These are phyloP conservation scores for Inga laurina DNA, from an alignment of 306 rosid genomes.

Conservation along the genomic window DNA sequence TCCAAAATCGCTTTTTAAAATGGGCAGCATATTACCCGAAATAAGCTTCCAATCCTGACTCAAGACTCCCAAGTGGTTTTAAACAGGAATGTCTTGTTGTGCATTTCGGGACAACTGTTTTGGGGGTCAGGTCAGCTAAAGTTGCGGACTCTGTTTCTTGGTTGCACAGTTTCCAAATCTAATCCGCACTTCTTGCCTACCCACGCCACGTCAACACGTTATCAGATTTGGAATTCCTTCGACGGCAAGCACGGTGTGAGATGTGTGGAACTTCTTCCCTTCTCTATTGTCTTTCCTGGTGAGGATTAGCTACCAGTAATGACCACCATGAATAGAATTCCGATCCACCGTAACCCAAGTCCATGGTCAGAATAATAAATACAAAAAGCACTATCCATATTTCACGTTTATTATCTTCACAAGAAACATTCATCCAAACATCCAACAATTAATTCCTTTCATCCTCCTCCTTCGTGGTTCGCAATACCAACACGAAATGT, in stretches of 20 bases:
- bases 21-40: background rate
- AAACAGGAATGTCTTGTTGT: background rate
- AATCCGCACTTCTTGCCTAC: background rate
- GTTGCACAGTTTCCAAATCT: background rate
- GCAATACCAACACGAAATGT: background rate
- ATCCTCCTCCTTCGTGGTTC: background rate
- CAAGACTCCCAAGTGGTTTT: background rate
- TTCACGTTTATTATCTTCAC: background rate
- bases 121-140: background rate
- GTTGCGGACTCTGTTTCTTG: background rate
- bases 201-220: background rate
- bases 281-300: background rate
- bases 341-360: background rate
- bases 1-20: background rate
- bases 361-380: background rate
- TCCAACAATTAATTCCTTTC: background rate
- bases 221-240: background rate
- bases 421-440: background rate
- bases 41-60: background rate
- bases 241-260: background rate
- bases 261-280: background rate
- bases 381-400: background rate
- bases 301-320: background rate
- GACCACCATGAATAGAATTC: background rate
- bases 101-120: background rate